Evolutionary conservation across 2,329 filamentous ascomycete species (phyloP).

Genomic region (Fonsecaea nubica): DNA sequence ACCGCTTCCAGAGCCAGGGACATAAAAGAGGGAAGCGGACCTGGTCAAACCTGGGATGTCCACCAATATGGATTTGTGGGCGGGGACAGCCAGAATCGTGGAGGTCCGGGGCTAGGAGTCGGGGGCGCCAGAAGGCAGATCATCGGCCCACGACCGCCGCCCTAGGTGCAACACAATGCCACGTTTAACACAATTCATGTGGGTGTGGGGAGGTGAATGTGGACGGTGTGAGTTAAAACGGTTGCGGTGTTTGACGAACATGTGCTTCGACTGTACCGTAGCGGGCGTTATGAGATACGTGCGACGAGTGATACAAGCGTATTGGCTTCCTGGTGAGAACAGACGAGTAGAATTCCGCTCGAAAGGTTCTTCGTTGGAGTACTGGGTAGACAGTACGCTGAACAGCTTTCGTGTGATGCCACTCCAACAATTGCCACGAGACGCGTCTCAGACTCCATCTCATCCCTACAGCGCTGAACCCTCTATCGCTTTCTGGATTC

Average conservation of each 20-base stretch:
- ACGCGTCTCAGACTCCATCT: neutral
- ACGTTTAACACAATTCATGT: neutral
- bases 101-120: slow-evolving; percentile 58
- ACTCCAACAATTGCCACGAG: neutral
- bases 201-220: neutral
- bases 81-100: slow-evolving; percentile 66
- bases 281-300: neutral
- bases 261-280: neutral
- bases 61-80: slow-evolving; percentile 70
- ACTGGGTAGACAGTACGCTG: neutral
- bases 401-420: neutral
- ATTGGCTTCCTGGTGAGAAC: neutral
- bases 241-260: neutral
- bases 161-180: slow-evolving; percentile 7
- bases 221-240: neutral
- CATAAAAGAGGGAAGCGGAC: slow-evolving; percentile 56
- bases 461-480: neutral
- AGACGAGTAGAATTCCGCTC: neutral
- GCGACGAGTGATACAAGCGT: neutral
- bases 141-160: slow-evolving; percentile 64
- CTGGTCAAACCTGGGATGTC: slow-evolving; percentile 60
- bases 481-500: slow-evolving; percentile 47
- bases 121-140: slow-evolving; percentile 67
- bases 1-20: slow-evolving; percentile 55
- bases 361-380: neutral